Conservation (phyloP, 2,329 filamentous ascomycete species). For the Fusarium albosuccineum region DNA sequence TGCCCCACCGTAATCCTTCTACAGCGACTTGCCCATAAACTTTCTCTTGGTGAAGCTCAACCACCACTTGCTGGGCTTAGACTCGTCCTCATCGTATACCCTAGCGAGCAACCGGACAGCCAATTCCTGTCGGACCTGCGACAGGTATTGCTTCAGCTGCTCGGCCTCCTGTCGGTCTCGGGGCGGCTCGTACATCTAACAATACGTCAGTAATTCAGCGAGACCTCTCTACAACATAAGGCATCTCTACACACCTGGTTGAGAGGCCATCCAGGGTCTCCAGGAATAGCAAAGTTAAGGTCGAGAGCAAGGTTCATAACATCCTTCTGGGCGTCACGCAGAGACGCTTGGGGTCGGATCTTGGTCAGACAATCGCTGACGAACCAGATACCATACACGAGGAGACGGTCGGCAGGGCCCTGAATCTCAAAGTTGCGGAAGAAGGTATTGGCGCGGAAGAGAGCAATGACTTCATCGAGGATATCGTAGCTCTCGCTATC, state of each 20-base stretch:
- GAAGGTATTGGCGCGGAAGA: conserved; percentile 98
- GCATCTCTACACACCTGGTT: conserved; percentile 75
- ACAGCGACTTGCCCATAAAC: conserved; percentile 97
- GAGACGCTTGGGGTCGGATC: conserved; percentile 80
- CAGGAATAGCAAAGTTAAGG: conserved; percentile 91
- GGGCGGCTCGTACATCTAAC: conserved; percentile 87
- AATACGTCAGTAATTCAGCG: conserved; percentile 18
- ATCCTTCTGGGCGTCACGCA: conserved; percentile 75
- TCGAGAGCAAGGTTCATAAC: conserved; percentile 93
- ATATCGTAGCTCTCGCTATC: conserved; percentile 96
- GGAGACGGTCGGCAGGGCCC: conserved; percentile 90
- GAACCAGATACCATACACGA: conserved; percentile 97
- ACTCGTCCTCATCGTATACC: conserved; percentile 84
- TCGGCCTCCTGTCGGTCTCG: conserved; percentile 90
- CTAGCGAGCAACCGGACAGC: conserved; percentile 84
- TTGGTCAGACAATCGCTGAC: conserved; percentile 90
- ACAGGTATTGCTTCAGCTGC: conserved; percentile 87
- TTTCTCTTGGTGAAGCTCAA: conserved; percentile 98
- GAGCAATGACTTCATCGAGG: conserved; percentile 89
- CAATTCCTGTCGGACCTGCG: conserved; percentile 93
- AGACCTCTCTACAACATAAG: too few species aligned
- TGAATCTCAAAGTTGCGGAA: conserved; percentile 99
- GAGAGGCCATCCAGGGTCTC: conserved; percentile 90
- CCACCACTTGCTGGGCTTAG: conserved; percentile 90
- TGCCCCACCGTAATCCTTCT: conserved; percentile 42